A percentile compares a stretch with the other conserved stretches of the same genome.
phyloP scores from a whole-genome alignment of 768 basidiomycete genomes.

The Xerocomus spinulosus region DNA sequence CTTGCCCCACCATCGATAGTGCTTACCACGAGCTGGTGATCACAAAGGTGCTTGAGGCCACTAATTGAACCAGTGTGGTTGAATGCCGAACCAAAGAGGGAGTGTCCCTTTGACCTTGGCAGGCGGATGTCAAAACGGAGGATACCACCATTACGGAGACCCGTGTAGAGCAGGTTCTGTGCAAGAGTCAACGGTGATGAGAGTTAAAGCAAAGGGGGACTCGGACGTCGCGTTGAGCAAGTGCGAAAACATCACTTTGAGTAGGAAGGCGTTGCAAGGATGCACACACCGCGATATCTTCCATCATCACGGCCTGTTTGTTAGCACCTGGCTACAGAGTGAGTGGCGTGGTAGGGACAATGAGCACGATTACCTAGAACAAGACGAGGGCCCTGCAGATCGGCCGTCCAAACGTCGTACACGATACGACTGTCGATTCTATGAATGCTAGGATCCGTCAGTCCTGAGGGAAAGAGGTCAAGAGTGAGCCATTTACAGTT shows the following conservation, averaged over 20 bases:
- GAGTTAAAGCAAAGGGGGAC: background rate
- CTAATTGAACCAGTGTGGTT: slow-evolving; percentile 44
- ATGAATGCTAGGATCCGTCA: slow-evolving; percentile 10
- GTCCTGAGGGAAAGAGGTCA: background rate
- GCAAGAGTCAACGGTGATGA: background rate
- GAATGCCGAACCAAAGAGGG: slow-evolving; percentile 37
- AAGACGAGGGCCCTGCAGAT: slow-evolving; percentile 45
- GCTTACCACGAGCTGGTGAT: slow-evolving; percentile 51
- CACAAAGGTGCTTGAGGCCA: slow-evolving; percentile 46
- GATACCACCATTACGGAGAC: slow-evolving; percentile 57
- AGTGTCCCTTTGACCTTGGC: slow-evolving; percentile 32
- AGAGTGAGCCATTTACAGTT: slow-evolving; percentile 33
- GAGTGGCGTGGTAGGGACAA: background rate
- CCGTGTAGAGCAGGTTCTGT: slow-evolving; percentile 51
- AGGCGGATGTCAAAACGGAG: slow-evolving; percentile 54
- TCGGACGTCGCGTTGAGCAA: slow-evolving; percentile 49
- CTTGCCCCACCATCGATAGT: slow-evolving; percentile 59
- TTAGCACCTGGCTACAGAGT: slow-evolving; percentile 43
- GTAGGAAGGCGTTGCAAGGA: slow-evolving; percentile 44
- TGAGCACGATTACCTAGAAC: slow-evolving; percentile 43
- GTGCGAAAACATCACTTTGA: slow-evolving; percentile 58
- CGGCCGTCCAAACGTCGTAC: slow-evolving; percentile 55
- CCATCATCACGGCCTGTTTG: slow-evolving; percentile 46
- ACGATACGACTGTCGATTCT: slow-evolving; percentile 37
- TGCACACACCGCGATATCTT: slow-evolving; percentile 41